phyloP scores from a whole-genome alignment of 768 basidiomycete genomes.

The Pisolithus tinctorius region DNA sequence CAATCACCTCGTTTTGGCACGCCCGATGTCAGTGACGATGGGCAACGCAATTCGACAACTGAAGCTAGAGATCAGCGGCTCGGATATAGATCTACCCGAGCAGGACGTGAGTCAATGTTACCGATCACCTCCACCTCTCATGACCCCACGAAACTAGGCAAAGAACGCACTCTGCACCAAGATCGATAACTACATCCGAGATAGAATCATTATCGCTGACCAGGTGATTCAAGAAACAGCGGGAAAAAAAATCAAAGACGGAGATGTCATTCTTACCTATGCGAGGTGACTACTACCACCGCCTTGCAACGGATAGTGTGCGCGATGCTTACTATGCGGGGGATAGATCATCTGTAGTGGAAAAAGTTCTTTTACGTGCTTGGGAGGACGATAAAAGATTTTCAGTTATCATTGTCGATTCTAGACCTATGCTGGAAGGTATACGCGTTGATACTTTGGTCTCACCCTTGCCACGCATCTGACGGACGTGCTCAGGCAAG shows the following conservation, averaged over 20 bases:
- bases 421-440: conserved; percentile 93
- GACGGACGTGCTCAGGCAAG: conserved; percentile 50
- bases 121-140: neutral
- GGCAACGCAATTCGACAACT: conserved; percentile 91
- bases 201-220: conserved; percentile 89
- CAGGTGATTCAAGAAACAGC: conserved; percentile 89
- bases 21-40: conserved; percentile 91
- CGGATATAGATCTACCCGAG: conserved; percentile 91
- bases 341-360: conserved; percentile 85
- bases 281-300: conserved; percentile 53
- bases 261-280: conserved; percentile 89
- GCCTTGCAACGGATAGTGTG: neutral
- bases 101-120: conserved; percentile 64
- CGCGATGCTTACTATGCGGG: conserved; percentile 1
- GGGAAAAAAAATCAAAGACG: conserved; percentile 89
- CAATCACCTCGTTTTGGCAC: conserved; percentile 76
- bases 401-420: conserved; percentile 90
- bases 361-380: conserved; percentile 79
- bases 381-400: conserved; percentile 70
- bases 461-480: neutral
- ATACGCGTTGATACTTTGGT: neutral
- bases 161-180: conserved; percentile 77
- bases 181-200: conserved; percentile 91
- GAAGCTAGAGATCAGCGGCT: conserved; percentile 89
- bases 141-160: conserved; percentile 45